Base-by-base conservation (phyloP, 495 filamentous ascomycete species). In the Lasiosphaeriaceae sp. region DNA sequence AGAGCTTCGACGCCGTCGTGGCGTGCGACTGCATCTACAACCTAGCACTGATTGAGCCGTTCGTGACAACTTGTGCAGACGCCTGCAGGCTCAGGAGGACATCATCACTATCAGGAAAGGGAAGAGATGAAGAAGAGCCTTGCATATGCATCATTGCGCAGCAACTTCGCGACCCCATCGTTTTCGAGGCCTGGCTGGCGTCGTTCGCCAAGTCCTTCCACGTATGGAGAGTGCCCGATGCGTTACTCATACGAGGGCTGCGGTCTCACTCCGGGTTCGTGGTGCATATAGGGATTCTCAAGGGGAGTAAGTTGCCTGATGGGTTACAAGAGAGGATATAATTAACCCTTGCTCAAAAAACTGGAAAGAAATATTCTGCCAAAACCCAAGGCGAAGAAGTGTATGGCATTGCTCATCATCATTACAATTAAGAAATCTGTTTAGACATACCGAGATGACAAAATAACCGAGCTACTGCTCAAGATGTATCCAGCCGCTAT, bases 11-110 rank as follows among this genome's bases (percentile, higher is more conserved):
- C 57, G 73, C 80, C 2, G 77, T 96, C 3, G 68, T 92, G 19
- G 90, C 92, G 5, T 95, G 90, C 70, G 90, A 95, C 66, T 95
- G 90, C 63, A 86, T 96, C 68, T 96, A 94, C 74, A 92, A 93
- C 67, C 90, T 96, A 60, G 79, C 86, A 5, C 80, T 98, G 3
- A 83, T 97, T 16, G 74, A 83, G 34, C 90, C 91, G 1, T 83
- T 97, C 19, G 88, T 96, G n/a, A 77, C 85, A 49, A 88, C 90
- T 0, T 97, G 92, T 71, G 82, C 79, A n/a, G 88, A 93, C 55
- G 75, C 84, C 23, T 96, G 92, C 72, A 69, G 73, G 19, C 67
- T 93, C 2, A 70, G 84, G 19, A 60, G 4, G 3, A 4, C 26
- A 31, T 31, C 26, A 31, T 31, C 26, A 3, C 9, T 31, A 4